Base-by-base conservation (phyloP, 768 basidiomycete species). In the Trametes cubensis region DNA sequence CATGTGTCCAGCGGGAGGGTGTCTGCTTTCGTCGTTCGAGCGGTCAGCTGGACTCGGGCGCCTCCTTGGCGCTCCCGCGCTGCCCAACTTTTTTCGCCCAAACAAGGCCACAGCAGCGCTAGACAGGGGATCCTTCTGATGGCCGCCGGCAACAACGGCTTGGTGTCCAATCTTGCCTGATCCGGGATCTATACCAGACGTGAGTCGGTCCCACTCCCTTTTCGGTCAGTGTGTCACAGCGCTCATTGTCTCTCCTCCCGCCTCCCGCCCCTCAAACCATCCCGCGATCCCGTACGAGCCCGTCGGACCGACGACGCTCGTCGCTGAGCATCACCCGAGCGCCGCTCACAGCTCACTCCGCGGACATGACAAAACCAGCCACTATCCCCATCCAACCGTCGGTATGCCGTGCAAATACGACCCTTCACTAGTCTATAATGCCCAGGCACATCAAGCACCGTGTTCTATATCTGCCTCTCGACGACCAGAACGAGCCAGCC, bases 201-300 rank as follows among this genome's bases (percentile, higher is more conserved):
- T 50, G 30, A 54, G 44, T 59, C 58, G 58, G 49, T 23, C 48
- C 20, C 39, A 51, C 48, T 26, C 49, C 58, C 58, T 51, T 47
- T 44, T 20, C 23, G n/a, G n/a, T n/a, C n/a, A n/a, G n/a, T n/a
- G n/a, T 23, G 41, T 25, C 57, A 30, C 42, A 17, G 20, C 39
- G n/a, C 17, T 17, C 52, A 13, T 40, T 26, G 15, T 25, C 41
- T 28, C 28, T 28, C 28, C 28, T 28, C 10, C 47, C 40, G 26
- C 20, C 51, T 23, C 42, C 28, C 46, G 45, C 34, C 55, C n/a
- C 30, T 23, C 41, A 26, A 23, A 6, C 53, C 25, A 23, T n/a
- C 42, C 20, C 39, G 25, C 39, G 26, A 49, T 7, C 14, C 23
- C 48, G 25, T 26, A 6, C 20, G 26, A 49, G 21, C 6, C 48